Conservation (phyloP, 352 stramenopile genomes). For the Pythium dissimile region DNA sequence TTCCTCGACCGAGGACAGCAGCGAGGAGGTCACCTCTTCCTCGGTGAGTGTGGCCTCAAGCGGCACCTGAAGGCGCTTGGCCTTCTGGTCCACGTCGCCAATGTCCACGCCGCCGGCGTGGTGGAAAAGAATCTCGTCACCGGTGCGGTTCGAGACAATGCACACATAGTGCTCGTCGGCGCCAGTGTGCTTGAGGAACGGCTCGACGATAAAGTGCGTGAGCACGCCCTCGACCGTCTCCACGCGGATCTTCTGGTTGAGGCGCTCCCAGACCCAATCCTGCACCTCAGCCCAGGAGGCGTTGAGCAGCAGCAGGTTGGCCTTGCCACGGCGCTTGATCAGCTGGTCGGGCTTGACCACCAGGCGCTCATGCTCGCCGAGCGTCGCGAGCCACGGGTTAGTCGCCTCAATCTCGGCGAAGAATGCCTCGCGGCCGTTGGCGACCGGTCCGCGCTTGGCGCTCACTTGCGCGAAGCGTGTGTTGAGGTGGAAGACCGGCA, state of each 20-base stretch:
- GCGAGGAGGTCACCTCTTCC: slow-evolving; percentile 57
- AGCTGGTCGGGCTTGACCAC: slow-evolving; percentile 98
- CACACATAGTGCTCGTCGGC: slow-evolving; percentile 97
- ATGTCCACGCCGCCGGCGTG: slow-evolving; percentile 95
- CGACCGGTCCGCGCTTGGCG: slow-evolving; percentile 16
- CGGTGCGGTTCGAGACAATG: slow-evolving; percentile 92
- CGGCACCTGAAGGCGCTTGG: slow-evolving; percentile 82
- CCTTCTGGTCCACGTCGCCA: slow-evolving; percentile 94
- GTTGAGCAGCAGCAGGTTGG: slow-evolving; percentile 94
- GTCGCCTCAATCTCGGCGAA: slow-evolving; percentile 61
- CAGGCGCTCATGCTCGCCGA: slow-evolving; percentile 72
- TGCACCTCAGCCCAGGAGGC: slow-evolving; percentile 90
- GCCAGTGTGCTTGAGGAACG: slow-evolving; percentile 92
- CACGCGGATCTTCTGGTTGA: slow-evolving; percentile 91
- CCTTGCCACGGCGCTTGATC: slow-evolving; percentile 96
- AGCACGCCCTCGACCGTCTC: slow-evolving; percentile 90
- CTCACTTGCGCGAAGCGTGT: slow-evolving; percentile 74
- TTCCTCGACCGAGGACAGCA: slow-evolving; percentile 84
- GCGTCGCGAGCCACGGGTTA: slow-evolving; percentile 82
- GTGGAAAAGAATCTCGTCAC: slow-evolving; percentile 96
- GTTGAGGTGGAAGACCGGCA: slow-evolving; percentile 76
- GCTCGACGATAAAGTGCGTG: slow-evolving; percentile 97
- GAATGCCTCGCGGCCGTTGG: slow-evolving; percentile 41
- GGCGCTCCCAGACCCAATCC: slow-evolving; percentile 92
- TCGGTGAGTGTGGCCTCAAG: slow-evolving; percentile 71